Conservation (phyloP, 345 rosid species). For the Mangifera indica region DNA sequence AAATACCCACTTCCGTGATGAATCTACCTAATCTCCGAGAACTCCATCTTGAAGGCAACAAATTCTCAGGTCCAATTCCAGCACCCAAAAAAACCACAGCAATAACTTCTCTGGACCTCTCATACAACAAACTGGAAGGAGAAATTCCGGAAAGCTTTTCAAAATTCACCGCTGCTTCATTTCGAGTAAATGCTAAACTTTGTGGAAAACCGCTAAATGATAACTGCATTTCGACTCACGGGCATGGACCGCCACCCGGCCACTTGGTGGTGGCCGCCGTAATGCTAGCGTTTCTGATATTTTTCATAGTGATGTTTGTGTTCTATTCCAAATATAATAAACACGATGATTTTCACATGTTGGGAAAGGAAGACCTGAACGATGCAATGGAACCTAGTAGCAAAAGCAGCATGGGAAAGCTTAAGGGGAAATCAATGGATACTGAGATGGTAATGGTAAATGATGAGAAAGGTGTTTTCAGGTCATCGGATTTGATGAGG, state of each 20-base stretch:
- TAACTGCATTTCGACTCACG: slow-evolving; percentile 38
- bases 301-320: slow-evolving; percentile 27
- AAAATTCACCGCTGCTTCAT: slow-evolving; percentile 28
- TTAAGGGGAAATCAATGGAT: slow-evolving; percentile 24
- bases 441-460: slow-evolving; percentile 58
- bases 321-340: slow-evolving; percentile 25
- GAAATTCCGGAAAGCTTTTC: slow-evolving; percentile 41
- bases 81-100: slow-evolving; percentile 20
- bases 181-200: slow-evolving; percentile 40
- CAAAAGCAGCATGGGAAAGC: slow-evolving; percentile 13
- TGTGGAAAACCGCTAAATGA: slow-evolving; percentile 50
- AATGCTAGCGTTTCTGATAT: slow-evolving; percentile 17
- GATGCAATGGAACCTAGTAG: slow-evolving; percentile 33
- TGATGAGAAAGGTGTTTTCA: slow-evolving; percentile 59
- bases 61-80: slow-evolving; percentile 65
- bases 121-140: slow-evolving; percentile 64
- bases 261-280: neutral
- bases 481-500: slow-evolving; percentile 80
- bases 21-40: slow-evolving; percentile 46
- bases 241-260: no score
- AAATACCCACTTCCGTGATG: slow-evolving; percentile 50
- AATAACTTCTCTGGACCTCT: slow-evolving; percentile 42
- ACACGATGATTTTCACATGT: slow-evolving; percentile 39
- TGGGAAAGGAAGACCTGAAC: slow-evolving; percentile 44
- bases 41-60: slow-evolving; percentile 65